Evolutionary conservation across 148 eudicot species (phyloP).

Genomic region (Arbutus unedo): DNA sequence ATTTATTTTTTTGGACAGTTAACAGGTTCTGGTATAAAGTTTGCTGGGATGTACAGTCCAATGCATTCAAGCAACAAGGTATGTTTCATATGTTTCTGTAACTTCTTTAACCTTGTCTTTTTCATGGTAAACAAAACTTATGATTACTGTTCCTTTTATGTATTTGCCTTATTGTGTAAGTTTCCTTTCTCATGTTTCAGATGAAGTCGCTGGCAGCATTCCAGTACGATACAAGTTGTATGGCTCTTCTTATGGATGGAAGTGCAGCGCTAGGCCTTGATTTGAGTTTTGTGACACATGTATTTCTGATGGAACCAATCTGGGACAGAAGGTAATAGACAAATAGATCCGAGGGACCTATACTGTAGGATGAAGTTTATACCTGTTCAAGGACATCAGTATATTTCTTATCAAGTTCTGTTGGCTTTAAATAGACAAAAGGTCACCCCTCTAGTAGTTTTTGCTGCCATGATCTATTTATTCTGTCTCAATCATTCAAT

Average conservation of each 20-base stretch:
- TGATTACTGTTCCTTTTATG: not conserved
- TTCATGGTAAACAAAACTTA: not conserved
- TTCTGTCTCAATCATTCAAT: not conserved
- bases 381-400: not conserved
- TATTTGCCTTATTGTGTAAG: not conserved
- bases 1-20: slow-evolving; percentile 48
- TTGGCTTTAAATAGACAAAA: slow-evolving; percentile 3
- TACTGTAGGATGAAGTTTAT: not conserved
- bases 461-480: not conserved
- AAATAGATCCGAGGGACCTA: not conserved
- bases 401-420: not conserved
- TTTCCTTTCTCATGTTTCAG: slow-evolving; percentile 39
- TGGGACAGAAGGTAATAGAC: slow-evolving; percentile 86
- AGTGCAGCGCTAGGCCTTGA: slow-evolving; percentile 97
- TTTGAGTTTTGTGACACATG: slow-evolving; percentile 91
- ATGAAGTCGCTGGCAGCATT: slow-evolving; percentile 74
- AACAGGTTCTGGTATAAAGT: slow-evolving; percentile 63
- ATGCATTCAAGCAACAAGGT: slow-evolving; percentile 72
- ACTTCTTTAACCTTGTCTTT: not conserved
- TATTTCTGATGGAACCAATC: slow-evolving; percentile 95
- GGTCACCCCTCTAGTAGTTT: not conserved
- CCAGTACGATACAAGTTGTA: slow-evolving; percentile 71
- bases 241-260: slow-evolving; percentile 99
- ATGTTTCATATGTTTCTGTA: slow-evolving; percentile 11
- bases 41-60: slow-evolving; percentile 78